phyloP scores from a whole-genome alignment of 768 basidiomycete genomes.

The Panaeolus papilionaceus region DNA sequence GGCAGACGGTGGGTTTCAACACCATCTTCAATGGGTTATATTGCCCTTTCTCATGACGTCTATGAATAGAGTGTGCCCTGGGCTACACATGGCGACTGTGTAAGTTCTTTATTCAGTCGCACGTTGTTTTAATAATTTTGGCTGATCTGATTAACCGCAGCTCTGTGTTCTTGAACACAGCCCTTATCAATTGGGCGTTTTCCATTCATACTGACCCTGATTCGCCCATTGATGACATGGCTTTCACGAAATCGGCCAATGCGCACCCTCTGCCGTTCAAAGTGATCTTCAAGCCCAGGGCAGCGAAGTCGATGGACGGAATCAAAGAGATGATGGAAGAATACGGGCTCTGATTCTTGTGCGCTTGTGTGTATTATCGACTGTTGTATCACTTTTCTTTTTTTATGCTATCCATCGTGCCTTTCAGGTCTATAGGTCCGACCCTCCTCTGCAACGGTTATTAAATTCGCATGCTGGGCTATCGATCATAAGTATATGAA shows the following conservation, averaged over 20 bases:
- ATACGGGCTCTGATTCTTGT: constrained; percentile 36
- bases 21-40: background rate
- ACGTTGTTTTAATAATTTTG: background rate
- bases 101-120: constrained; percentile 24
- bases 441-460: too few relatives aligned
- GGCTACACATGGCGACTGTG: constrained; percentile 62
- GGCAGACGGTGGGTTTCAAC: constrained; percentile 46
- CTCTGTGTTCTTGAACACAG: constrained; percentile 71
- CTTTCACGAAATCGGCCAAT: constrained; percentile 69
- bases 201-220: constrained; percentile 54
- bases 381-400: too few relatives aligned
- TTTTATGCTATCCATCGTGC: too few relatives aligned
- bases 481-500: too few relatives aligned
- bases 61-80: constrained; percentile 62
- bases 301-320: constrained; percentile 36
- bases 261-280: constrained; percentile 69
- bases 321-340: constrained; percentile 47
- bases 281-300: constrained; percentile 59
- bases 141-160: constrained; percentile 31
- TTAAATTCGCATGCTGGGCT: too few relatives aligned
- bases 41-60: background rate
- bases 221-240: constrained; percentile 63
- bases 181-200: constrained; percentile 72
- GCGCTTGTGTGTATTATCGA: too few relatives aligned
- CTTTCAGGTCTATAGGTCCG: too few relatives aligned